Base-by-base conservation (phyloP, 2,329 filamentous ascomycete genomes). In the Onygenales sp. region DNA sequence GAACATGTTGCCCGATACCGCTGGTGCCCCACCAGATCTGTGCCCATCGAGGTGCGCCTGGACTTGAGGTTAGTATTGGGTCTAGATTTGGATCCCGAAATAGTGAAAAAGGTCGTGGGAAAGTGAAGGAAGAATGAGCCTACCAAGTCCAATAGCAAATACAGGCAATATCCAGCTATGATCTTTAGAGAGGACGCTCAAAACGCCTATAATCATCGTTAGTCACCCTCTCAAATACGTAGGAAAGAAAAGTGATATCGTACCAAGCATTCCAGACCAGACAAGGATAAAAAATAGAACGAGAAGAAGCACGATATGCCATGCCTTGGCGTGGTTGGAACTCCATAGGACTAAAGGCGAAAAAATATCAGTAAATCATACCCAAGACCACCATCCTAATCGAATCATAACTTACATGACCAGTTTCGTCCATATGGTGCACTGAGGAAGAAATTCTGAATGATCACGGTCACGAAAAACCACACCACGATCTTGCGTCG, bases 131-230 rank as follows among this genome's bases (percentile, higher is more conserved):
- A 21, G 9, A 17, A 49, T 21, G 11, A 31, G 27, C 55, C 36
- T 42, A 57, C 68, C 81, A 10, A 86, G 76, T 11, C 82, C 83
- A 55, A 85, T 81, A 45, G 83, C 82, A 57, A 86, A 84, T 53
- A 86, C 78, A 10, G 83, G 83, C 4, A 86, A 69, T 58, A 85
- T 78, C 83, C 83, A 86, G 49, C 76, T 80, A 64, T 86, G 83
- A 13, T 75, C 75, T 58, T 77, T 78, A 13, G 78, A 80, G n/a
- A 84, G 72, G 49, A 70, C 66, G 8, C 74, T 75, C 58, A 85
- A 78, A 51, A 74, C 61, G 58, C 66, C 74, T 37, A 83, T 82
- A 61, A 32, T 64, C 63, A 32, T n/a, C 14, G 52, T 53, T 36
- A 55, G 37, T 49, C 37, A 42, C 34, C 34, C 21, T 11, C 17